Evolutionary conservation across 2,329 filamentous ascomycete species (phyloP).

Genomic region (Sclerotinia minor): DNA sequence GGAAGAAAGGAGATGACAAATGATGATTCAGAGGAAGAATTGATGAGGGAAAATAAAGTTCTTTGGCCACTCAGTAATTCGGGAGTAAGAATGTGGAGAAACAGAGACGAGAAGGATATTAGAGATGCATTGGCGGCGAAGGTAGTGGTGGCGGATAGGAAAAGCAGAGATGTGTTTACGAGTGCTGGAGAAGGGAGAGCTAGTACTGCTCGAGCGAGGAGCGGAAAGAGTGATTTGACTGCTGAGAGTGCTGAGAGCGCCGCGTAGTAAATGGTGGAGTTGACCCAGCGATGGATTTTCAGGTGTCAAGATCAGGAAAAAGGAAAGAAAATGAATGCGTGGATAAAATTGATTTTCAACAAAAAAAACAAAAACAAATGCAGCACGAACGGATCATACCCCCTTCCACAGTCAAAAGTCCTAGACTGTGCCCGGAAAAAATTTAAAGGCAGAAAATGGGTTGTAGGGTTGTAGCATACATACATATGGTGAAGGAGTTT

Average conservation of each 20-base stretch:
- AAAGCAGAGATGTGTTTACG: neutral
- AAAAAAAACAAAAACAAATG: neutral
- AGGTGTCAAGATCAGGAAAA: neutral
- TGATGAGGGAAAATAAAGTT: constrained; percentile 38
- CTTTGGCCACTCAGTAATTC: constrained; percentile 45
- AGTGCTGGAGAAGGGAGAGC: neutral
- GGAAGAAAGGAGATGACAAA: constrained; percentile 15
- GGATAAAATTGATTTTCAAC: neutral
- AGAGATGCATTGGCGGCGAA: constrained; percentile 38
- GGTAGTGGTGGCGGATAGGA: constrained; percentile 32
- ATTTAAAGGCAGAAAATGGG: constrained; percentile 1
- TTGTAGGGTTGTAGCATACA: neutral
- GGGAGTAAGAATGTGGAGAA: constrained; percentile 48
- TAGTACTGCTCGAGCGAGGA: neutral
- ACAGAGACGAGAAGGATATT: constrained; percentile 49
- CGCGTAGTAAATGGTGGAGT: neutral
- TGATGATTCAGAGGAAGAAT: neutral
- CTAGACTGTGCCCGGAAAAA: neutral
- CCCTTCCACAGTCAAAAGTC: neutral
- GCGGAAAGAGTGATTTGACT: constrained; percentile 13
- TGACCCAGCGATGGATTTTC: neutral
- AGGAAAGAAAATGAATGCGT: neutral
- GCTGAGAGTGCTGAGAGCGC: neutral
- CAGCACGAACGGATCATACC: neutral
- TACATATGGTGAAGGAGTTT: too few species aligned